These are phyloP conservation scores for Pythium phragmiticola DNA, from an alignment of 352 stramenopile genomes.

Conservation along the genomic window DNA sequence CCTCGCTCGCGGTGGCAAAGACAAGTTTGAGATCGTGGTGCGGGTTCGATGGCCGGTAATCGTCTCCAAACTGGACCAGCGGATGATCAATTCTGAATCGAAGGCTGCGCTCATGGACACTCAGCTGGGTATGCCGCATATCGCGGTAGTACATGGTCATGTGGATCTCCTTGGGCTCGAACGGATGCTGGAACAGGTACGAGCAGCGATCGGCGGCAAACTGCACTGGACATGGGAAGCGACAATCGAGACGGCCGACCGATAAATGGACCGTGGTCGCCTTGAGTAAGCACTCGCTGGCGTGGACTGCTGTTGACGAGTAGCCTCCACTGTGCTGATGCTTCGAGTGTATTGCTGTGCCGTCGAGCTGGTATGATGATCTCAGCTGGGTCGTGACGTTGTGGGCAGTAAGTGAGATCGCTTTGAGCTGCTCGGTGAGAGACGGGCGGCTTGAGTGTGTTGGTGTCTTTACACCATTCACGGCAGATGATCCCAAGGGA, in stretches of 20 bases:
- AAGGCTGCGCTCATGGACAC: constrained; percentile 40
- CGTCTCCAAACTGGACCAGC: constrained; percentile 60
- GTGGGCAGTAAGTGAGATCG: constrained; percentile 49
- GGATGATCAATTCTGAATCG: constrained; percentile 42
- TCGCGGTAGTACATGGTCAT: constrained; percentile 82
- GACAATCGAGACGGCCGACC: constrained; percentile 58
- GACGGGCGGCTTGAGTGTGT: constrained; percentile 34
- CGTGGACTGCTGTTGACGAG: background rate
- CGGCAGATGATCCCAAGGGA: background rate
- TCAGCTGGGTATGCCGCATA: constrained; percentile 50
- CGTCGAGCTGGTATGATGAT: constrained; percentile 41
- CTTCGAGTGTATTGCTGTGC: background rate
- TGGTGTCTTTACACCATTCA: constrained; percentile 1
- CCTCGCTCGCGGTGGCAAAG: constrained; percentile 47
- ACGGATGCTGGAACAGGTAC: constrained; percentile 77
- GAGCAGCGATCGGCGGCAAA: constrained; percentile 53
- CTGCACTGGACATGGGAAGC: constrained; percentile 55
- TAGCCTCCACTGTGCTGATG: constrained; percentile 13
- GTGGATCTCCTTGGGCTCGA: constrained; percentile 56
- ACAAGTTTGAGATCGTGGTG: constrained; percentile 60
- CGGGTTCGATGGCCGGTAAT: constrained; percentile 57
- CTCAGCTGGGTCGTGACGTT: constrained; percentile 53
- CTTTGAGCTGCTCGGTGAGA: constrained; percentile 60
- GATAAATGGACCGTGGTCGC: constrained; percentile 48
- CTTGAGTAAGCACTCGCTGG: constrained; percentile 27